Evolutionary conservation across 2,329 filamentous ascomycete species (phyloP), one percentile per base, ranked within the genome.

Genomic region (Hansfordia pulvinata): DNA sequence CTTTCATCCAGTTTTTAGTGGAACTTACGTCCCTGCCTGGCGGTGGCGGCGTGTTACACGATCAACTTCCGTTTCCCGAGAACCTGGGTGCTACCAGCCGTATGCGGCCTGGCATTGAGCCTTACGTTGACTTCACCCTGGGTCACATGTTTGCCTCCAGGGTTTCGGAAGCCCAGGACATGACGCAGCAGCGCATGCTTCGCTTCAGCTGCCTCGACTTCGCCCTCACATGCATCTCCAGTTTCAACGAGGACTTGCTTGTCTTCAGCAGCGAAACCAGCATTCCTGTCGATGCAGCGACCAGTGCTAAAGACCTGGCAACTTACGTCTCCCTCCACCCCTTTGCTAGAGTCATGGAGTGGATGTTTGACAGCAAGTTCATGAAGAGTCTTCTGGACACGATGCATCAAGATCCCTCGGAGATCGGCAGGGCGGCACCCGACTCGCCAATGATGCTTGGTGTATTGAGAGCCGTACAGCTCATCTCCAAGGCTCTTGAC

Each of bases 291-390:
- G 85, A 94, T 46, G 56, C 67, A 8, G 70, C 79, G 10, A 82
- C 93, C 36, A 67, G 67, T 21, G 67, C 82, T 4, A 78, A 76
- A 3, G 80, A 81, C 30, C 60, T 96, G 4, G 71, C 75, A 26
- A 67, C 69, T 5, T 99, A 98, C 46, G 74, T 90, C 31, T 72
- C 75, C 14, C 67, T 93, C 28, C 92, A 98, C 53, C 88, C 92
- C 1, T 98, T 96, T 44, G 76, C 82, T 3, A 74, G 92, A 32
- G 77, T 93, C 10, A 94, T 96, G 81, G 90, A 98, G 46, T 96
- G 90, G 85, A 71, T 98, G 53, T 93, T 93, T 52, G 94, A 93
- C 46, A 83, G 92, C 43, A 83, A 79, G 36, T 82, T 94, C 13
- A 72, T 93, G 41, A 70, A 69, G 36, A 71, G 77, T 10, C 56